Conservation (phyloP, 176 grass and related monocot species). For the Carex pumila region DNA sequence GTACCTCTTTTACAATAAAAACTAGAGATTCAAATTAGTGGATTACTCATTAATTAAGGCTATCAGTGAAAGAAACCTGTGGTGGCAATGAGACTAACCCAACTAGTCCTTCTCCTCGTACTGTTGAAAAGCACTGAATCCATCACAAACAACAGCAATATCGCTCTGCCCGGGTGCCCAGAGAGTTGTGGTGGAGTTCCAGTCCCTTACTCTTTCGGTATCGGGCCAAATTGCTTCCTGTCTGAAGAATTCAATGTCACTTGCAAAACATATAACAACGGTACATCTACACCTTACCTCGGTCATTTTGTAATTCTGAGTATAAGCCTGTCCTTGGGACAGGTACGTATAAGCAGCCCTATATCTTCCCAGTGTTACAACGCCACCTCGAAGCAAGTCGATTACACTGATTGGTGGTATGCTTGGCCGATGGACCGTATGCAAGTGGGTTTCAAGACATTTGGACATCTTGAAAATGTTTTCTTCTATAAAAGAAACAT, state of each 20-base stretch:
- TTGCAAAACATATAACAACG: no score
- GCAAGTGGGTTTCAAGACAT: no score
- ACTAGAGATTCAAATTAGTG: no score
- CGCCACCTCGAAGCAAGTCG: no score
- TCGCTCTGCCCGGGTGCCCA: background rate
- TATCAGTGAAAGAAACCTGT: no score
- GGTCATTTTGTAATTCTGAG: background rate
- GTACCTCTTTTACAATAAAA: no score
- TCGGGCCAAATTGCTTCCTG: background rate
- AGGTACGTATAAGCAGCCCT: background rate
- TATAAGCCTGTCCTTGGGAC: background rate
- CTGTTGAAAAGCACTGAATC: background rate
- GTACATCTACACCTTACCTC: no score
- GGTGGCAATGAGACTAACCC: background rate
- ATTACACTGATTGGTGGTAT: no score
- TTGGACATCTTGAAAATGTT: no score
- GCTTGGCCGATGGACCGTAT: no score
- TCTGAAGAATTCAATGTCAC: background rate
- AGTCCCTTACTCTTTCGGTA: slow-evolving; percentile 13
- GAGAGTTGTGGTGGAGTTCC: background rate
- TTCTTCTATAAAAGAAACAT: no score
- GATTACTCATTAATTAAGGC: no score
- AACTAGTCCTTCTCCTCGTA: background rate
- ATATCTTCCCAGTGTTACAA: slow-evolving; percentile 23
- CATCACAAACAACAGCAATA: background rate